Evolutionary conservation across 352 stramenopile species (phyloP), one percentile per base, ranked within the genome.

Genomic region (Pythium sukuiense): DNA sequence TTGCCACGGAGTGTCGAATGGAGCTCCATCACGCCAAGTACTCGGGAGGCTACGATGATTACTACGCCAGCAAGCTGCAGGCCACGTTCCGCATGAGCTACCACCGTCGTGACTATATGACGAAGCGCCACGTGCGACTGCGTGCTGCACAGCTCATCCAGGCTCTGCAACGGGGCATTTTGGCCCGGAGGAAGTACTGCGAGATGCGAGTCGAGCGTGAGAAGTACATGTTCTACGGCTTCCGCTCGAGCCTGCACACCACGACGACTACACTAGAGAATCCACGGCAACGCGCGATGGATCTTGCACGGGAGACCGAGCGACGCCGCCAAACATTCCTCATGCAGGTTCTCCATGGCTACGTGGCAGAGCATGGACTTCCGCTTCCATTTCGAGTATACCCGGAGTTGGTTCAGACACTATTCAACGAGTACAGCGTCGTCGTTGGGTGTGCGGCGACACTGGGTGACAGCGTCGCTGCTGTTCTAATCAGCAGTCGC

Each of bases 51-150:
- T 92, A 76, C 52, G 69, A 87, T 43, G 80, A 90, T 41, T 79
- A 81, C 50, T 90, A 84, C 29, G 85, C 85, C 14, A 89, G 77
- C 55, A 91, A 91, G 65, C 61, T 93, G 0, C 85, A 93, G 63
- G 80, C 81, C 3, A 65, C 75, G 5, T 93, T 74, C 49, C 85
- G 83, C 7, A 93, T 93, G 85, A 88, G 79, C 30, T 75, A 73
- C 32, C 74, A 90, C 26, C 76, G 83, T n/a, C 77, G 75, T 35
- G 73, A 75, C 43, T 93, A 91, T 43, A 50, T 67, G 0, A 63
- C 72, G 43, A 78, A 81, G 45, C 70, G 77, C 16, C 67, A 81
- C 30, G 76, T 81, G 8, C 78, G 80, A 14, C 58, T 81, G 26
- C 75, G 77, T 8, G 85, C 85, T 5, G 85, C 77, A 26, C 71